Evolutionary conservation across 225 moss, liverwort and hornwort species (phyloP), one percentile per base, ranked within the genome.

Genomic region (Pseudisothecium myosuroides): DNA sequence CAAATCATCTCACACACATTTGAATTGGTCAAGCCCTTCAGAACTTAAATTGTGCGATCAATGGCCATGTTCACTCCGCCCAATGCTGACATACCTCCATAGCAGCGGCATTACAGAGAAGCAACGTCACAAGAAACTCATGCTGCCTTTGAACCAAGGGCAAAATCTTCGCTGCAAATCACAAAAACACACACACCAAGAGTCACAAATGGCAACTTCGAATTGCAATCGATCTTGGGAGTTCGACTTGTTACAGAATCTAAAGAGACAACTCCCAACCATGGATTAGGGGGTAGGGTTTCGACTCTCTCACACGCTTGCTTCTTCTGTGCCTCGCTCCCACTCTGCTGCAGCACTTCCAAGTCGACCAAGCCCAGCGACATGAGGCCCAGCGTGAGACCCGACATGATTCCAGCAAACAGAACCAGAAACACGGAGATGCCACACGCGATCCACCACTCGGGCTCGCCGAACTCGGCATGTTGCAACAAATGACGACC

Each of bases 101-200:
- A 45, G 97, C 96, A 80, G 37, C 95, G 41, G 96, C 92, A 96
- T 95, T 97, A 76, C 95, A 98, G 2, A 98, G 95, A 68, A 98
- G 97, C 88, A 98, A 89, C 41, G 95, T 96, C 82, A 97, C 98
- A 29, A 97, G 94, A 82, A 97, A 96, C 92, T 96, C 93, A 69
- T 96, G 96, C 89, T 96, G 97, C 89, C 92, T 92, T 82, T 91
- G 83, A 83, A 96, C 92, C 76, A 98, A 92, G 11, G 97, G 97
- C 49, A 90, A 74, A 83, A 97, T 98, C 58, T 88, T 82, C 75
- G 93, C 97, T 97, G 95, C 88, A 74, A 71, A 88, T 82, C 36
- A 37, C 41, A 39, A 45, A 32, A 77, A 60, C 10, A 63, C 31
- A 24, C 47, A 66, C 56, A 65, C 59, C 19, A 68, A 39, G 14